These are phyloP conservation scores for Calycina marina DNA, from an alignment of 2,329 filamentous ascomycete species.

Conservation along the genomic window DNA sequence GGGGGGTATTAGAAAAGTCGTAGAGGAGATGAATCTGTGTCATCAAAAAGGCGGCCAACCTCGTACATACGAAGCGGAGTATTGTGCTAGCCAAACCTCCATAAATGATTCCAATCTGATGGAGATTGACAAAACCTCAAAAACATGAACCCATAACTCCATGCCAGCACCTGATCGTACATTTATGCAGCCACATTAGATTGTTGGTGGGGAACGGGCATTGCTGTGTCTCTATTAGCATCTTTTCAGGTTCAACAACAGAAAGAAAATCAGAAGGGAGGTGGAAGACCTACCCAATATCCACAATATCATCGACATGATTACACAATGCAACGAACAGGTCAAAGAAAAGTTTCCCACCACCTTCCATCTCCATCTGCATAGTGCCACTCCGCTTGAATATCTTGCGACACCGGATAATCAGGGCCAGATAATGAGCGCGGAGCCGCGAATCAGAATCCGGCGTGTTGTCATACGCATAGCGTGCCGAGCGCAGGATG, in stretches of 20 bases:
- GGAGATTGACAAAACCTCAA: slow-evolving; percentile 21
- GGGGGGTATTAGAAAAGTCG: slow-evolving; percentile 25
- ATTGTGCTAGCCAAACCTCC: slow-evolving; percentile 19
- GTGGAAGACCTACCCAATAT: slow-evolving; percentile 39
- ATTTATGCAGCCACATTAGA: slow-evolving; percentile 26
- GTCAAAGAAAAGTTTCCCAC: slow-evolving; percentile 90
- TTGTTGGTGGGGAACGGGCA: slow-evolving; percentile 36
- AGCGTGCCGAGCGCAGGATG: slow-evolving; percentile 83
- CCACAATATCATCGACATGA: slow-evolving; percentile 90
- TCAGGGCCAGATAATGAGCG: slow-evolving; percentile 92
- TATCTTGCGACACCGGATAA: slow-evolving; percentile 92
- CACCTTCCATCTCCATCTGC: slow-evolving; percentile 96
- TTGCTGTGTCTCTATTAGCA: slow-evolving; percentile 26
- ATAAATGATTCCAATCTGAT: slow-evolving; percentile 24
- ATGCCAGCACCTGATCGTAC: slow-evolving; percentile 18
- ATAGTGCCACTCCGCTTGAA: slow-evolving; percentile 98
- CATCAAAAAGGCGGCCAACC: slow-evolving; percentile 32
- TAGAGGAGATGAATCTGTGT: slow-evolving; percentile 23
- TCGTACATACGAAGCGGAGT: slow-evolving; percentile 27
- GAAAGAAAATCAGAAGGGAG: slow-evolving; percentile 1
- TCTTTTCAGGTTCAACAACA: too few species aligned
- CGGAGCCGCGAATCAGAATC: slow-evolving; percentile 84
- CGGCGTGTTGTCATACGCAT: slow-evolving; percentile 89
- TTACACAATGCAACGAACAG: slow-evolving; percentile 97
- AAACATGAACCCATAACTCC: slow-evolving; percentile 18